Percentiles rank a stretch among this genome's conserved stretches.
Evolutionary conservation across 2,329 filamentous ascomycete species (phyloP).

Genomic region (Nemania sp.): DNA sequence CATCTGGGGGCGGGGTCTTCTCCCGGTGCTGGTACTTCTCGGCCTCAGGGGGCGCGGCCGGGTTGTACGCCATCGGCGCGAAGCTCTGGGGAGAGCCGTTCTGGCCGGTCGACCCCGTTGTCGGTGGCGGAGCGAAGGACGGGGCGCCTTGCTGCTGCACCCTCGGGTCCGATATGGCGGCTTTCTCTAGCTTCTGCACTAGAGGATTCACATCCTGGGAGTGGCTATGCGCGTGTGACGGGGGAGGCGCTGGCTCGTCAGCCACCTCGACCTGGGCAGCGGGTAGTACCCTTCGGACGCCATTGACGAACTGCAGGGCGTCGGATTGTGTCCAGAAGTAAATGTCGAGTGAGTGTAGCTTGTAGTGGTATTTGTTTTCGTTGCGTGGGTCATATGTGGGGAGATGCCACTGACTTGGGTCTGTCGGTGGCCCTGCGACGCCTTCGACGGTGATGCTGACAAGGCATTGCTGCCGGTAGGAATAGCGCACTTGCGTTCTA

Average conservation of each 20-base stretch:
- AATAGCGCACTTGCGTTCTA: slow-evolving; percentile 73
- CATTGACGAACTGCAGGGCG: slow-evolving; percentile 76
- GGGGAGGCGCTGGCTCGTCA: slow-evolving; percentile 70
- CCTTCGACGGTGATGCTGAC: slow-evolving; percentile 75
- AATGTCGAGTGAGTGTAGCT: slow-evolving; percentile 78
- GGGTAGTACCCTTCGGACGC: slow-evolving; percentile 73
- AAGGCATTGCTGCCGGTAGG: slow-evolving; percentile 78
- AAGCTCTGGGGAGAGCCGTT: slow-evolving; percentile 59
- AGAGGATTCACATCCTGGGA: slow-evolving; percentile 71
- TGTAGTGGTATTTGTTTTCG: slow-evolving; percentile 83
- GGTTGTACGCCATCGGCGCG: slow-evolving; percentile 79
- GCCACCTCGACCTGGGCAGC: slow-evolving; percentile 70
- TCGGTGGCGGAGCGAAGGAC: slow-evolving; percentile 58
- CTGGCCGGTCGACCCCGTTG: slow-evolving; percentile 50
- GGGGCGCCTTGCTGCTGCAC: slow-evolving; percentile 49
- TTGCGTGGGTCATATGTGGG: slow-evolving; percentile 78
- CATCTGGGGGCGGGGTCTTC: slow-evolving; percentile 80
- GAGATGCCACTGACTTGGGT: slow-evolving; percentile 77
- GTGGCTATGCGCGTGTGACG: slow-evolving; percentile 51
- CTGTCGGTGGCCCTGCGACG: slow-evolving; percentile 51
- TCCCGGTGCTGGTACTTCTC: slow-evolving; percentile 79
- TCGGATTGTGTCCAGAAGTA: slow-evolving; percentile 85
- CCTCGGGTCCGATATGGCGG: slow-evolving; percentile 72
- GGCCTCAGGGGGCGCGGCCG: slow-evolving; percentile 79
- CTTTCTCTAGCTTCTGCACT: slow-evolving; percentile 78